Percentiles rank a stretch among this genome's conserved stretches.
phyloP scores from a whole-genome alignment of 768 basidiomycete species.

The Crassisporium funariophilum region DNA sequence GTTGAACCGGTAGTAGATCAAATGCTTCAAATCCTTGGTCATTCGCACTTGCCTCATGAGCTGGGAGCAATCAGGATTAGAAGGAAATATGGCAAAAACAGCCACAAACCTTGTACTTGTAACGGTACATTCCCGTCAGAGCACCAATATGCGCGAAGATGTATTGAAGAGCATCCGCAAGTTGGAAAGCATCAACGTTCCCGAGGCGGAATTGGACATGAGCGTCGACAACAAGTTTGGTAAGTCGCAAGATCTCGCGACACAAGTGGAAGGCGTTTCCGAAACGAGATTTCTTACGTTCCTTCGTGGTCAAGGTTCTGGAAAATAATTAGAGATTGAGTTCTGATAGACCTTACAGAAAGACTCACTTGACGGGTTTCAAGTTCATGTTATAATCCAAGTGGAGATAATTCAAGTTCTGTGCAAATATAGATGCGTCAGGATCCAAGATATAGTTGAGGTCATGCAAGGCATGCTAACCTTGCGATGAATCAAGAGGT shows the following conservation, averaged over 20 bases:
- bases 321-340: slow-evolving; percentile 21
- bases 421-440: slow-evolving; percentile 9
- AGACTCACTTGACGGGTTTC: slow-evolving; percentile 84
- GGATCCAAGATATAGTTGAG: neutral
- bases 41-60: slow-evolving; percentile 99
- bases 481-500: slow-evolving; percentile 98
- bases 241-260: slow-evolving; percentile 95
- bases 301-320: slow-evolving; percentile 97
- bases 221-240: slow-evolving; percentile 98
- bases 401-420: slow-evolving; percentile 93
- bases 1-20: slow-evolving; percentile 99
- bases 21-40: slow-evolving; percentile 98
- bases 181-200: slow-evolving; percentile 98
- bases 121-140: slow-evolving; percentile 98
- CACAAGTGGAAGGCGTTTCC: slow-evolving; percentile 99
- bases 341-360: neutral
- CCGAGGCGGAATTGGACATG: slow-evolving; percentile 98
- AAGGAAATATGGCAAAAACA: neutral
- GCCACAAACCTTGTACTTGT: slow-evolving; percentile 90
- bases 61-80: slow-evolving; percentile 36
- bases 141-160: slow-evolving; percentile 98
- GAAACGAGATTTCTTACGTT: slow-evolving; percentile 99
- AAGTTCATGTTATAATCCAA: slow-evolving; percentile 99
- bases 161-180: slow-evolving; percentile 97
- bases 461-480: slow-evolving; percentile 43